These are phyloP conservation scores for Pleurotus ostreatus DNA, from an alignment of 768 basidiomycete species.

Conservation along the genomic window DNA sequence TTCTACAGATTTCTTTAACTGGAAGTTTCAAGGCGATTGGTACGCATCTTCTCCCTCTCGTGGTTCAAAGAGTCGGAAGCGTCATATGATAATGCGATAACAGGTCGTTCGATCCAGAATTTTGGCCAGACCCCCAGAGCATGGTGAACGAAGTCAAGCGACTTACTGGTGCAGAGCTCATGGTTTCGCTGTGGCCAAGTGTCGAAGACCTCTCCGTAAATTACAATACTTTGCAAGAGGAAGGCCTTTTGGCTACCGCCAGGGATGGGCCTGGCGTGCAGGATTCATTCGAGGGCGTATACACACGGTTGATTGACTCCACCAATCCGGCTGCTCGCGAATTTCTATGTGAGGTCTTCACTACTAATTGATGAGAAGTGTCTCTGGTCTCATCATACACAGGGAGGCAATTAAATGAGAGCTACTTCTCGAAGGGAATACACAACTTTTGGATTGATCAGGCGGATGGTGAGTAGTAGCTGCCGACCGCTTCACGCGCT, in stretches of 20 bases:
- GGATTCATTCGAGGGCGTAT: slow-evolving; percentile 31
- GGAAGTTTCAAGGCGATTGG: slow-evolving; percentile 36
- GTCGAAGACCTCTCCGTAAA: slow-evolving; percentile 32
- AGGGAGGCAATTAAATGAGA: slow-evolving; percentile 32
- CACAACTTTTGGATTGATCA: slow-evolving; percentile 36
- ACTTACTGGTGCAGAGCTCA: slow-evolving; percentile 32
- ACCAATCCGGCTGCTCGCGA: slow-evolving; percentile 32
- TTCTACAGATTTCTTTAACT: slow-evolving; percentile 27
- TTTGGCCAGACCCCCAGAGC: slow-evolving; percentile 28
- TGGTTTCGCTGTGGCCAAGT: slow-evolving; percentile 35
- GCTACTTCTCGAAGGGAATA: slow-evolving; percentile 31
- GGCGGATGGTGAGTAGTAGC: slow-evolving; percentile 24
- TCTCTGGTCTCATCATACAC: background rate
- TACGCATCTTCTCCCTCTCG: slow-evolving; percentile 5
- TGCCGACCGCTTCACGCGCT: background rate
- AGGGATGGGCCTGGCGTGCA: slow-evolving; percentile 30
- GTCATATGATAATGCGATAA: background rate
- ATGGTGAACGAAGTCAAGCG: slow-evolving; percentile 30
- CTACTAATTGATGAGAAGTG: no score
- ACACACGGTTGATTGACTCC: slow-evolving; percentile 30
- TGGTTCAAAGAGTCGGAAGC: no score
- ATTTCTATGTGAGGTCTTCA: slow-evolving; percentile 24
- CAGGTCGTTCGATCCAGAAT: slow-evolving; percentile 31
- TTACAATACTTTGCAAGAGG: slow-evolving; percentile 25
- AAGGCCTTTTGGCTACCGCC: slow-evolving; percentile 29